A percentile compares a stretch with the other conserved stretches of the same genome.
Conservation (phyloP, 257 asterid genomes). For the Lycium barbarum region DNA sequence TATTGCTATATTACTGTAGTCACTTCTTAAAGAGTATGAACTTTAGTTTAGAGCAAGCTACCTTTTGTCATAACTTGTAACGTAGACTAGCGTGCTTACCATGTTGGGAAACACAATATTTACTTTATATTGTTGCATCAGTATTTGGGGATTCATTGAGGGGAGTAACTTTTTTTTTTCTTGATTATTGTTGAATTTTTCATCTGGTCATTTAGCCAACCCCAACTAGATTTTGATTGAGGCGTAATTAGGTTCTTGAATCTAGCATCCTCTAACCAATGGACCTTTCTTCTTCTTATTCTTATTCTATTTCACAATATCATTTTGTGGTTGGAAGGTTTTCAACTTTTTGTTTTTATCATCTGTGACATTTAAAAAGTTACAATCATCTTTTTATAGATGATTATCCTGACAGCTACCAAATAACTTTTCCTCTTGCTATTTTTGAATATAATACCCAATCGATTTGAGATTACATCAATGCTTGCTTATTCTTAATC, state of each 20-base stretch:
- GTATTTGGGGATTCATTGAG: not conserved
- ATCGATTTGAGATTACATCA: not conserved
- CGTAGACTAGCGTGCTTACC: not conserved
- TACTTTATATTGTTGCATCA: not conserved
- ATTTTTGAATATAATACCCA: not conserved
- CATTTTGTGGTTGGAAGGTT: conserved; percentile 4
- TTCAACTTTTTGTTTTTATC: not conserved
- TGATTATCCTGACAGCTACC: conserved; percentile 2
- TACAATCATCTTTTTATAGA: not conserved
- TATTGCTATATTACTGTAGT: not conserved
- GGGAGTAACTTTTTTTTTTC: not conserved
- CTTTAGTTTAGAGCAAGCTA: conserved; percentile 14
- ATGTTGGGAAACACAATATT: not conserved
- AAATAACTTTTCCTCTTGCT: not conserved
- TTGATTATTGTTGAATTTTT: conserved; percentile 12
- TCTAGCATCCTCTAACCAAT: conserved; percentile 5
- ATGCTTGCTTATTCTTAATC: not conserved
- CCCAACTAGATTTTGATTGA: not conserved
- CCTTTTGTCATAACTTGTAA: not conserved
- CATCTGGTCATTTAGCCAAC: not conserved
- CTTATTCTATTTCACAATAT: not conserved
- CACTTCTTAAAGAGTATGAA: conserved; percentile 15
- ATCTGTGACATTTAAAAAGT: not conserved
- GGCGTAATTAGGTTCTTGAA: not conserved
- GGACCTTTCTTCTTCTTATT: not conserved